Evolutionary conservation across 2,329 filamentous ascomycete genomes (phyloP), one percentile per base, ranked within the genome.

Genomic region (Cytospora piceicola): DNA sequence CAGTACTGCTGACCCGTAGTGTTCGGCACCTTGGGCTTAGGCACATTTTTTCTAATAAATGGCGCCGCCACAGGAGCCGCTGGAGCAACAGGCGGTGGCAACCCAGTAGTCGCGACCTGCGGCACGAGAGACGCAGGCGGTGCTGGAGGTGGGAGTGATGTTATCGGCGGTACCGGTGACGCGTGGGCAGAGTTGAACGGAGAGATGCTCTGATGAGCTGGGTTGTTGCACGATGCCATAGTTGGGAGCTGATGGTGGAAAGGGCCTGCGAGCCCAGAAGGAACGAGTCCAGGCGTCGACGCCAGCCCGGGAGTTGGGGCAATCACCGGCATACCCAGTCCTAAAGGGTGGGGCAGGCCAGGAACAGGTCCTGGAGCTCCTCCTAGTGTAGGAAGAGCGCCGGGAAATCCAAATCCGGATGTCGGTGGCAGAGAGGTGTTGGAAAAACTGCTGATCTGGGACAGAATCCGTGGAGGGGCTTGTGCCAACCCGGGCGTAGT

Each of bases 1-100:
- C 64, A 68, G 42, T 62, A 60, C 61, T 68, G 67, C 56, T 68
- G 67, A 51, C 61, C 67, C 53, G 58, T 67, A 59, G 67, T 64
- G 34, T 68, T 65, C 32, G 64, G 67, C 46, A 64, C 58, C 29
- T 65, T 64, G 29, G 67, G 67, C 58, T 68, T 68, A 22, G 67
- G 67, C 42, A 67, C 64, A 17, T 58, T 55, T 49, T 63, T 66
- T 11, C 63, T 58, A 39, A 66, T 60, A n/a, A 63, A 63, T 14
- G 66, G 59, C 9, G 39, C 49, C 32, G 51, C 55, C 14, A 51
- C 34, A 22, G 64, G 20, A 7, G 57, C 57, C n/a, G 29, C 22
- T 15, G 34, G 53, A 32, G 64, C 24, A 30, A 51, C 12, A 4
- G 60, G 12, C 5, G 61, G 36, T 4, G 46, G 24, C 20, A 58